Conservation (phyloP, 1,284 basidiomycete genomes). For the Clitocybe nebularis region DNA sequence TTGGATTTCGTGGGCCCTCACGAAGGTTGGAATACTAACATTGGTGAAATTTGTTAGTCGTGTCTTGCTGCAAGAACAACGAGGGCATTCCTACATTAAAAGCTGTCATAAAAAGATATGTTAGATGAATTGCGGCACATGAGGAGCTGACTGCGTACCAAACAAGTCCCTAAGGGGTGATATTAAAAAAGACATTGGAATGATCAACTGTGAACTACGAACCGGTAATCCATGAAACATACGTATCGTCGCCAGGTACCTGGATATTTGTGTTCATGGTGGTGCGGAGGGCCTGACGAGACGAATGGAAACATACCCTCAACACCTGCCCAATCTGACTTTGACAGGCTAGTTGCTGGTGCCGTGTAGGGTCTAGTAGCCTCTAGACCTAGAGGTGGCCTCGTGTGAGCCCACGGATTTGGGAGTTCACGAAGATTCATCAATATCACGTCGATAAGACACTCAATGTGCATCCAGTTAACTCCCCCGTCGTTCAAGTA, state of each 20-base stretch:
- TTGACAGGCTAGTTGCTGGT: conserved; percentile 28
- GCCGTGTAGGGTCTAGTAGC: conserved; percentile 50
- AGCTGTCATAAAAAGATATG: conserved; percentile 33
- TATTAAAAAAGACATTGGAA: not conserved
- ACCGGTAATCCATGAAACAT: conserved; percentile 76
- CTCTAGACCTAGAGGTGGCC: conserved; percentile 47
- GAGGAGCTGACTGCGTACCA: conserved; percentile 32
- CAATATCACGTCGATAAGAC: conserved; percentile 54
- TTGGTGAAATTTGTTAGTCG: conserved; percentile 22
- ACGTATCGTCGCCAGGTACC: conserved; percentile 64
- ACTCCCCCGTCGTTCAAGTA: conserved; percentile 37
- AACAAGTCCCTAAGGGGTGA: conserved; percentile 45
- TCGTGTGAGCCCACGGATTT: conserved; percentile 29
- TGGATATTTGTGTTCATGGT: too few relatives aligned
- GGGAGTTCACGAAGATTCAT: conserved; percentile 54
- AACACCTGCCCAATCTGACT: conserved; percentile 64
- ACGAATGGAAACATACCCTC: conserved; percentile 36
- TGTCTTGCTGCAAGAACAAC: conserved; percentile 7
- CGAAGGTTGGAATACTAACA: conserved; percentile 38
- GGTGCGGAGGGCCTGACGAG: conserved; percentile 4
- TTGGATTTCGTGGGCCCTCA: conserved; percentile 36
- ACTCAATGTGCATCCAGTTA: conserved; percentile 61
- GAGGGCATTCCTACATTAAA: conserved; percentile 50
- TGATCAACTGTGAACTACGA: conserved; percentile 14
- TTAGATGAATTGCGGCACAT: conserved; percentile 3